Evolutionary conservation across 805 yeast genomes (phyloP), one percentile per base, ranked within the genome.

Genomic region (Candida montana): DNA sequence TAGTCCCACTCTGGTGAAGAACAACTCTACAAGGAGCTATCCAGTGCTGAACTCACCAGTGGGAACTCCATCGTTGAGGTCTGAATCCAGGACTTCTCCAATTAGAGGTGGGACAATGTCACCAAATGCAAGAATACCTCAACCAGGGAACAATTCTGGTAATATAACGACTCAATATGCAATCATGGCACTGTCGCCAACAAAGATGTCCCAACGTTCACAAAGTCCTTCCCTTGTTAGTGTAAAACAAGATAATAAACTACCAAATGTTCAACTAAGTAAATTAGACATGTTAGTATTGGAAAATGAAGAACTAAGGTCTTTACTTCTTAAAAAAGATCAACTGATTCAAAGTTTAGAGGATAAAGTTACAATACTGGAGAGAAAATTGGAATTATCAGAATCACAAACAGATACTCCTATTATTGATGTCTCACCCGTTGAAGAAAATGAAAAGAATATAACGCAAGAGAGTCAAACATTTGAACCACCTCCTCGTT

Each of bases 401-500:
- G 23, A n/a, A 29, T 7, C 9, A 21, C n/a, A 26, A 17, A 21
- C 15, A 20, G 15, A 4, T 18, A 9, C 7, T 15, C 20, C 20
- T 16, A 18, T 9, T 7, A 21, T 21, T 21, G 24, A 21, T 7
- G 9, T 21, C 24, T 7, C 24, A 7, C 24, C 24, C 9, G 24
- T 21, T 24, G 17, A 41, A 23, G 24, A 29, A 24, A 11, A 30
- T 13, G n/a, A 16, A 24, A 11, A 15, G 11, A 32, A 9, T 21
- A 19, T 28, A 16, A 35, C 39, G 15, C 15, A 4, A 24, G 2
- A 13, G 26, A 13, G 13, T n/a, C 31, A 18, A 6, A 18, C 6
- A 31, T 18, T 59, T 6, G 49, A 45, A 5, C 51, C 60, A 15
- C 73, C 73, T 8, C 67, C 69, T 26, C 56, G 73, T 41, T 68